Conservation (phyloP, 2,329 filamentous ascomycete genomes). For the Diaporthe caulivora region DNA sequence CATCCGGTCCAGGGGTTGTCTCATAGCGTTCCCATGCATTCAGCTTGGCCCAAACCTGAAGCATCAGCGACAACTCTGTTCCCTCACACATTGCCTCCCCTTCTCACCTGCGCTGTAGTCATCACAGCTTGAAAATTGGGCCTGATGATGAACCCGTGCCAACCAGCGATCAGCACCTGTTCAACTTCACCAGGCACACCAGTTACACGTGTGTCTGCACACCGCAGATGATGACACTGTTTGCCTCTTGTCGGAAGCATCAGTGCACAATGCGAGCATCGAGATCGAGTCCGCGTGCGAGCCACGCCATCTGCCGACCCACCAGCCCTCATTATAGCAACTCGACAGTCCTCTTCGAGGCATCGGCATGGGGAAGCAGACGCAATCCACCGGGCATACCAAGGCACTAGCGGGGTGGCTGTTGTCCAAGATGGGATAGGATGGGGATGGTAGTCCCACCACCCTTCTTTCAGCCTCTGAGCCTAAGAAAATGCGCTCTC, state of each 20-base stretch:
- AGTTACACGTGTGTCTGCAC: no score
- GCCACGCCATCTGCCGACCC: constrained; percentile 10
- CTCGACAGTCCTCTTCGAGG: constrained; percentile 2
- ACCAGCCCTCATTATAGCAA: not conserved
- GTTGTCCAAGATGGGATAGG: not conserved
- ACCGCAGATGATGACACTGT: not conserved
- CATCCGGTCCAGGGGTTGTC: constrained; percentile 15
- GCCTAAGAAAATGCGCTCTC: not conserved
- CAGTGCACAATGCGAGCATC: not conserved
- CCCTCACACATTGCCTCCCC: not conserved
- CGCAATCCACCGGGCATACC: constrained; percentile 5
- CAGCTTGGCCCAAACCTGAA: constrained; percentile 27
- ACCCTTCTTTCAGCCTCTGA: not conserved
- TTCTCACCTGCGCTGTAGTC: not conserved
- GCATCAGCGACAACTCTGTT: constrained; percentile 21
- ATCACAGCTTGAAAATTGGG: not conserved
- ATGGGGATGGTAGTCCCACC: not conserved
- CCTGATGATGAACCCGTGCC: not conserved
- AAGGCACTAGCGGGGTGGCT: not conserved
- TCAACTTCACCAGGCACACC: not conserved
- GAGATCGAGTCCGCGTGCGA: not conserved
- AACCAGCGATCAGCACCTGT: not conserved
- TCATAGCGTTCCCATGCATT: constrained; percentile 11
- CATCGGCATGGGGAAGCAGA: not conserved
- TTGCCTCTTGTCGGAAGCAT: not conserved